phyloP scores from a whole-genome alignment of 306 rosid genomes.

The Cercis canadensis region DNA sequence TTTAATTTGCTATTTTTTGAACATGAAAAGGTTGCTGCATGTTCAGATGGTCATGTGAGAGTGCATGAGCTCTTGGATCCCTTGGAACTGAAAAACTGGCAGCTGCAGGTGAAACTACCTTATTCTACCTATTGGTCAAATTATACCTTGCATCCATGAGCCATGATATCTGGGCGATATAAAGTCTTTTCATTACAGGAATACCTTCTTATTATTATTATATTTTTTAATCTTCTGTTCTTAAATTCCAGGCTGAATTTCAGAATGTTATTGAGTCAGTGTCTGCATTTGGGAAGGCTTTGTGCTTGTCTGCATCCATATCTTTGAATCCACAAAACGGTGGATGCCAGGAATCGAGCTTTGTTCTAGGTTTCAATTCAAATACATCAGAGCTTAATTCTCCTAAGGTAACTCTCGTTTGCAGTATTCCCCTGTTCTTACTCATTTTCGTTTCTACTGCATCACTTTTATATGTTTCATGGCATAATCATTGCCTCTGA shows the following conservation, averaged over 20 bases:
- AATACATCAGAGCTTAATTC: constrained; percentile 79
- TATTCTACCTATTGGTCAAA: constrained; percentile 1
- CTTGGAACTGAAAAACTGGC: constrained; percentile 84
- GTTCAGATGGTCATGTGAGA: constrained; percentile 74
- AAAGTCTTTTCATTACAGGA: constrained; percentile 14
- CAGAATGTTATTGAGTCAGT: constrained; percentile 86
- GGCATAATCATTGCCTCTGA: constrained; percentile 14
- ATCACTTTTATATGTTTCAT: background rate
- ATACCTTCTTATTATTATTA: background rate
- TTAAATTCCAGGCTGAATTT: constrained; percentile 80
- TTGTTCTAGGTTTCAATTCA: constrained; percentile 81
- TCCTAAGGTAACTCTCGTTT: constrained; percentile 64
- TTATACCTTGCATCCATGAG: constrained; percentile 22
- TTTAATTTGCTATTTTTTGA: constrained; percentile 23
- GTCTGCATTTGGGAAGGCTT: constrained; percentile 69
- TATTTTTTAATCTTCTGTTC: background rate
- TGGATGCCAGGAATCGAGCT: constrained; percentile 71
- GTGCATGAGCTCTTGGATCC: constrained; percentile 80
- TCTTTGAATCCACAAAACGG: constrained; percentile 79
- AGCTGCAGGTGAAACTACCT: constrained; percentile 76
- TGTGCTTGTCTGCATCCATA: constrained; percentile 78
- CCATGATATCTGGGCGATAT: background rate
- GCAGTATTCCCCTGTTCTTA: constrained; percentile 2
- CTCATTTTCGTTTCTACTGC: constrained; percentile 26
- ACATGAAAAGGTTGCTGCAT: constrained; percentile 68